Percentiles rank a stretch among this genome's conserved stretches.
phyloP scores from a whole-genome alignment of 768 basidiomycete genomes.

The Tulasnella sp. region DNA sequence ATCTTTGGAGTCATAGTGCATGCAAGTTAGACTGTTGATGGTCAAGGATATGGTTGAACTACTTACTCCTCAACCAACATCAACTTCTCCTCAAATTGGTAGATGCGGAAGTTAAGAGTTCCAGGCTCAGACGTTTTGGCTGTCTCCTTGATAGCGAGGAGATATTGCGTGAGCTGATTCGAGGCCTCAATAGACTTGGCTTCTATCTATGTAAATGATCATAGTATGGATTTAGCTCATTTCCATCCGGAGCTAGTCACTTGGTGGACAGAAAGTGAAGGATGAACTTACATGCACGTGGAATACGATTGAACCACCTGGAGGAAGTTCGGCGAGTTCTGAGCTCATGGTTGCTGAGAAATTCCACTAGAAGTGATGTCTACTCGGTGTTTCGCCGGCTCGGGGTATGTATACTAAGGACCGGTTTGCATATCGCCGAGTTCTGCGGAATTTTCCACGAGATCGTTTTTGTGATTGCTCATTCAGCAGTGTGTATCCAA shows the following conservation, averaged over 20 bases:
- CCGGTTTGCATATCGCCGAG: neutral
- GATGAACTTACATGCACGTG: neutral
- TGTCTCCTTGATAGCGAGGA: conserved; percentile 7
- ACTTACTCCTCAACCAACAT: conserved; percentile 16
- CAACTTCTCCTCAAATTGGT: neutral
- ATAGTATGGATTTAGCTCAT: too few relatives aligned
- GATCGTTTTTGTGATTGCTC: too few relatives aligned
- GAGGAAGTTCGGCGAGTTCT: neutral
- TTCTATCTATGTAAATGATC: neutral
- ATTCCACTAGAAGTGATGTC: neutral
- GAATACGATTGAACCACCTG: neutral
- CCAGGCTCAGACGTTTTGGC: neutral
- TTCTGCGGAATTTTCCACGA: neutral
- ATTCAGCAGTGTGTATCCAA: too few relatives aligned
- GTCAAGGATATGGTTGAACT: neutral
- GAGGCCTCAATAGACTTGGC: neutral
- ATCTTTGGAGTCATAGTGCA: neutral
- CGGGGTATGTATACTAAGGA: neutral
- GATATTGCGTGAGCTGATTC: neutral
- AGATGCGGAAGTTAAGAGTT: neutral
- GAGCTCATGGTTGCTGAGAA: neutral
- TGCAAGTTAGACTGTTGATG: neutral
- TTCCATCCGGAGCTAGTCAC: too few relatives aligned
- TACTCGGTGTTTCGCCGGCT: neutral
- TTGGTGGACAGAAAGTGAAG: too few relatives aligned